phyloP scores from a whole-genome alignment of 192 early-diverging fungal species.

The Entomortierella chlamydospora region DNA sequence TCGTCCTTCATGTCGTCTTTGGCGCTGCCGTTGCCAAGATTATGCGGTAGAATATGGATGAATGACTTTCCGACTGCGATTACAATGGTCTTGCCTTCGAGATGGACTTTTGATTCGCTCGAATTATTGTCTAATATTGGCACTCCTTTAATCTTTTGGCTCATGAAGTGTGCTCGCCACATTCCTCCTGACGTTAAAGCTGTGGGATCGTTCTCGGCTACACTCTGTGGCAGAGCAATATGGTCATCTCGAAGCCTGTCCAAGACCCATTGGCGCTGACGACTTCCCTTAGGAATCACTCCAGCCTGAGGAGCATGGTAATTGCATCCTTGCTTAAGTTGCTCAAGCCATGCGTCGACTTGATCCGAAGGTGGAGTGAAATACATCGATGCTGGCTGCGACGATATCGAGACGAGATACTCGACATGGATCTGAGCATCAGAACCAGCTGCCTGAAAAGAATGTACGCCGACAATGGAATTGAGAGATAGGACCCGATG shows the following conservation, averaged over 20 bases:
- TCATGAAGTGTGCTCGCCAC: constrained; percentile 48
- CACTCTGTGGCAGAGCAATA: constrained; percentile 41
- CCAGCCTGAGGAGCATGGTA: constrained; percentile 44
- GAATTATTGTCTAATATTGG: constrained; percentile 7
- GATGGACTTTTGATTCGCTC: constrained; percentile 25
- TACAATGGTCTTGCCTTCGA: constrained; percentile 44
- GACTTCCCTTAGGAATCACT: constrained; percentile 42
- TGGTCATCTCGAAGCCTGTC: constrained; percentile 42
- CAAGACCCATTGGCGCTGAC: constrained; percentile 48
- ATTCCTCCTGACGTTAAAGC: constrained; percentile 44
- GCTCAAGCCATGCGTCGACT: constrained; percentile 24
- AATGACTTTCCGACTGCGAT: constrained; percentile 42
- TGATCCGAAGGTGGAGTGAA: constrained; percentile 46
- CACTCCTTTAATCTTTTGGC: constrained; percentile 43
- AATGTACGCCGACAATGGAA: constrained; percentile 44
- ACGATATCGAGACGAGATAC: constrained; percentile 45
- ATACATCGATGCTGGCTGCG: constrained; percentile 42
- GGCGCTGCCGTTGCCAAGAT: constrained; percentile 47
- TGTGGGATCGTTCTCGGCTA: constrained; percentile 41
- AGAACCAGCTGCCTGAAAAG: constrained; percentile 13
- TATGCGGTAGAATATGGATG: constrained; percentile 42
- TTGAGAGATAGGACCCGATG: constrained; percentile 38
- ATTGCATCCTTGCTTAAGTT: constrained; percentile 48
- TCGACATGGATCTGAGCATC: constrained; percentile 42
- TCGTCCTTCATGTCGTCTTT: constrained; percentile 55